phyloP scores from a whole-genome alignment of 306 rosid species.

The Vigna unguiculata region DNA sequence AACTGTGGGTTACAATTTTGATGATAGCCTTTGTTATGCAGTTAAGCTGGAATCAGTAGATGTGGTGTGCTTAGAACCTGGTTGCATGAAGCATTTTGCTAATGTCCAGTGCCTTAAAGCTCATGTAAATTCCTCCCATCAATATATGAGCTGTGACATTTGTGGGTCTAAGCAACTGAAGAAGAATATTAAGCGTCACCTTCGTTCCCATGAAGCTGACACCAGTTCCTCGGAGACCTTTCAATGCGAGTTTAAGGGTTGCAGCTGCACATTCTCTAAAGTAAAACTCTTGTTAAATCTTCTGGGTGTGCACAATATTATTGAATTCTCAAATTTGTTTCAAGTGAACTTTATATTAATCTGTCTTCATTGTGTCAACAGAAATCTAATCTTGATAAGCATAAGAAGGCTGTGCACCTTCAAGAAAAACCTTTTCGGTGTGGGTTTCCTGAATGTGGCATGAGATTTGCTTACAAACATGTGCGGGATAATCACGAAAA shows the following conservation, averaged over 20 bases:
- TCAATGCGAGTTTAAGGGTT: constrained; percentile 63
- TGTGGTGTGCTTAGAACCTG: constrained; percentile 71
- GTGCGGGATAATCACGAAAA: constrained; percentile 89
- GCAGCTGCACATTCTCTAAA: constrained; percentile 62
- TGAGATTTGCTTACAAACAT: constrained; percentile 90
- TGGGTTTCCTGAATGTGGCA: constrained; percentile 76
- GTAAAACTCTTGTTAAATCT: constrained; percentile 51
- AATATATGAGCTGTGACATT: constrained; percentile 60
- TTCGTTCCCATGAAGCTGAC: constrained; percentile 56
- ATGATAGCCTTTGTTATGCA: constrained; percentile 44
- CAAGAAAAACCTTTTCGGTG: constrained; percentile 67
- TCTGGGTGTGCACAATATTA: neutral
- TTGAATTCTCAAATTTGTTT: neutral
- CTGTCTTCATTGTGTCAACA: constrained; percentile 38
- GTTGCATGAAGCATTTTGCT: constrained; percentile 71
- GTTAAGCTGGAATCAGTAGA: constrained; percentile 75
- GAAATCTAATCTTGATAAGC: constrained; percentile 81
- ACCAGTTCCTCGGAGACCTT: constrained; percentile 41
- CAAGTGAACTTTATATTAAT: neutral
- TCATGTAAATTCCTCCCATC: constrained; percentile 78
- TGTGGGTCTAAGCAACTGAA: constrained; percentile 73
- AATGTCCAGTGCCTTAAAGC: constrained; percentile 67
- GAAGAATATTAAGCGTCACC: constrained; percentile 81
- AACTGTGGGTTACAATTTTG: constrained; percentile 15
- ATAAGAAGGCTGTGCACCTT: constrained; percentile 77